Conservation (phyloP, 2,329 filamentous ascomycete genomes). For the Cordyceps javanica region DNA sequence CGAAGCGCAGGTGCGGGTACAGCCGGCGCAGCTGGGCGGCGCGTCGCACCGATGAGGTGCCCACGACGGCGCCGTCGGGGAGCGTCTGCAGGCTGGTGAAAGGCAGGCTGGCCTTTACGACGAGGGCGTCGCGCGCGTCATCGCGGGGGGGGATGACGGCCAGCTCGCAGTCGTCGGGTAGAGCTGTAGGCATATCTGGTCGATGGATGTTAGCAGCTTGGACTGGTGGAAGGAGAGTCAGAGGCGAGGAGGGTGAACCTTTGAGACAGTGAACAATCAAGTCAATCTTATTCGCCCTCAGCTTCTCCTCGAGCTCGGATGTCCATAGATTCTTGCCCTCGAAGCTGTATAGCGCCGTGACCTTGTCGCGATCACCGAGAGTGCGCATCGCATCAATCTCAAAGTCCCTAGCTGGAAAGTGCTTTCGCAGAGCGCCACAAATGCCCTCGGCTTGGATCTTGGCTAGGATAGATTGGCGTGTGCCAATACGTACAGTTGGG, state of each 20-base stretch:
- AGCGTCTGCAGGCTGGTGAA: conserved; percentile 65
- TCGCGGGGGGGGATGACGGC: conserved; percentile 74
- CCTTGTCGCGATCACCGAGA: conserved; percentile 84
- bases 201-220: background rate
- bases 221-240: too few species aligned
- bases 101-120: conserved; percentile 46
- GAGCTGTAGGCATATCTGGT: conserved; percentile 82
- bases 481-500: conserved; percentile 68
- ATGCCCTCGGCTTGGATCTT: conserved; percentile 78
- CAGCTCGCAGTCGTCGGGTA: conserved; percentile 68
- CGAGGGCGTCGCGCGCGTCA: conserved; percentile 65
- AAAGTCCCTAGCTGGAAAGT: conserved; percentile 64
- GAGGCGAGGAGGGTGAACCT: background rate
- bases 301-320: conserved; percentile 78
- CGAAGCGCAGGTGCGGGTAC: conserved; percentile 72
- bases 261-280: conserved; percentile 90
- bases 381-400: conserved; percentile 76
- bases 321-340: conserved; percentile 95
- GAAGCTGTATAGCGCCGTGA: conserved; percentile 81
- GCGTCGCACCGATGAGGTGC: conserved; percentile 83
- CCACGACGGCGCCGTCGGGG: conserved; percentile 73
- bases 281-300: conserved; percentile 66
- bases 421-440: conserved; percentile 56
- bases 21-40: conserved; percentile 75
- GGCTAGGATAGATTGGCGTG: conserved; percentile 79